These are phyloP conservation scores for Boechera divaricarpa DNA, from an alignment of 345 rosid genomes.

Conservation along the genomic window DNA sequence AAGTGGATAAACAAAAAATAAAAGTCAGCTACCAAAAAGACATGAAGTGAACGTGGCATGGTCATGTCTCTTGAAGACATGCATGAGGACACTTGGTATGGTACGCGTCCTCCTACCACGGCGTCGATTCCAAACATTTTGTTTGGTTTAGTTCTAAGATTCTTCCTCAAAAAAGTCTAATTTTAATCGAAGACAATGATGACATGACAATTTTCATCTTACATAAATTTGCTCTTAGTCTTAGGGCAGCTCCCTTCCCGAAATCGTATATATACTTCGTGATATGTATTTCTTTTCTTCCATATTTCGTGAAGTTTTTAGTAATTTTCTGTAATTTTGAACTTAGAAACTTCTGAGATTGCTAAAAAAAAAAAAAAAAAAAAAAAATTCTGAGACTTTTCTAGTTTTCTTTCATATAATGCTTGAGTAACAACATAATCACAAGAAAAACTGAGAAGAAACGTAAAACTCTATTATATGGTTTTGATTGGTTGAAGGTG, in stretches of 20 bases:
- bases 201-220: conserved; percentile 1
- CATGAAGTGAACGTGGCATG: conserved; percentile 45
- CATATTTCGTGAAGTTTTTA: background rate
- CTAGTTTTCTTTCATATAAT: background rate
- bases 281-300: background rate
- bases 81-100: conserved; percentile 46
- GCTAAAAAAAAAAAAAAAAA: too few species aligned
- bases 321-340: background rate
- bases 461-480: background rate
- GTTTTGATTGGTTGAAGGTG: background rate
- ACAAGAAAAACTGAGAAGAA: background rate
- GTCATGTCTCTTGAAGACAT: conserved; percentile 37
- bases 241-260: too few species aligned
- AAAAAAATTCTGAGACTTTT: too few species aligned
- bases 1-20: conserved; percentile 10
- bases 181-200: background rate
- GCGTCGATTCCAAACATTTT: conserved; percentile 37
- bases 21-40: background rate
- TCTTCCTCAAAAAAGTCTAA: background rate
- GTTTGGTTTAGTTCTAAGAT: conserved; percentile 13
- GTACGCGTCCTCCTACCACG: conserved; percentile 42
- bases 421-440: background rate
- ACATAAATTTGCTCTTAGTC: background rate
- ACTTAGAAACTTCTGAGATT: background rate
- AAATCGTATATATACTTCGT: background rate